phyloP scores from a whole-genome alignment of 2,329 filamentous ascomycete genomes.

The Alternaria gaisen region DNA sequence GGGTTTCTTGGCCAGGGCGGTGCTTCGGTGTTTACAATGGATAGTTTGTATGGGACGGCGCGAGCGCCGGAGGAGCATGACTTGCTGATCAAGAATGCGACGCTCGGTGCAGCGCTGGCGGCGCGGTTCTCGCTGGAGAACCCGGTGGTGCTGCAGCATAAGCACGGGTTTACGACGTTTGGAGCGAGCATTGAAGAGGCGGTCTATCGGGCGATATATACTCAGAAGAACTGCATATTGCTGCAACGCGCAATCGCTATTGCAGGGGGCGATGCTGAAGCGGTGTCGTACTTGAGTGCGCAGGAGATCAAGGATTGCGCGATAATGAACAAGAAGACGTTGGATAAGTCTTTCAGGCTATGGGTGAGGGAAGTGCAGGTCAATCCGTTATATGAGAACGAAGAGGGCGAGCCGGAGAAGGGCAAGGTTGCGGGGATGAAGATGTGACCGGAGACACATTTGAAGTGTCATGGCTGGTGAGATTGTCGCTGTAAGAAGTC shows the following conservation, averaged over 20 bases:
- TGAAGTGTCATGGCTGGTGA: background rate
- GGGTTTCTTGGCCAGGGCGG: constrained; percentile 47
- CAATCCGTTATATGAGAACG: constrained; percentile 49
- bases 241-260: constrained; percentile 46
- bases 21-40: constrained; percentile 25
- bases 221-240: constrained; percentile 46
- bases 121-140: constrained; percentile 16
- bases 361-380: constrained; percentile 54
- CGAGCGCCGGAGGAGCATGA: constrained; percentile 15
- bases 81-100: constrained; percentile 39
- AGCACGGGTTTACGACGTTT: constrained; percentile 55
- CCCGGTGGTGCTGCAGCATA: constrained; percentile 52
- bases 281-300: constrained; percentile 42
- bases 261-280: constrained; percentile 37
- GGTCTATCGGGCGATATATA: constrained; percentile 54
- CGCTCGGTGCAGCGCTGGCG: constrained; percentile 37
- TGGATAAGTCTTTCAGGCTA: constrained; percentile 52
- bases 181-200: constrained; percentile 52
- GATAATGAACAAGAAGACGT: constrained; percentile 41
- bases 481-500: fast-evolving
- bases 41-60: constrained; percentile 37
- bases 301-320: constrained; percentile 50
- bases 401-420: constrained; percentile 40
- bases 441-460: background rate
- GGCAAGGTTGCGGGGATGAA: constrained; percentile 37